A percentile compares a stretch with the other conserved stretches of the same genome.
Conservation (phyloP, 768 basidiomycete genomes). For the Chlorophyllum brunneum region DNA sequence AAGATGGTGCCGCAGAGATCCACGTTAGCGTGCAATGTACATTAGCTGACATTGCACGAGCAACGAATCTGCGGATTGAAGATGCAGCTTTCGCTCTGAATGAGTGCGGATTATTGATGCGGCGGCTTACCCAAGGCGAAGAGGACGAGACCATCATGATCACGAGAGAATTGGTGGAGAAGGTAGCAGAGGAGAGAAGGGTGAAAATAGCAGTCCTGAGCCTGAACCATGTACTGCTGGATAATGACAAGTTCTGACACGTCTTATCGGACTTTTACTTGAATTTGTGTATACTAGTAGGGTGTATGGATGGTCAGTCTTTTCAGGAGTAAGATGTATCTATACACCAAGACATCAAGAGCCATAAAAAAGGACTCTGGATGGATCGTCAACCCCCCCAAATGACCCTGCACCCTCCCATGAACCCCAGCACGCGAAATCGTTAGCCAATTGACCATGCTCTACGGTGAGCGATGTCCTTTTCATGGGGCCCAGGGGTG, state of each 20-base stretch:
- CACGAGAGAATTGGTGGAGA: slow-evolving; percentile 38
- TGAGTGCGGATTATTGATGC: slow-evolving; percentile 74
- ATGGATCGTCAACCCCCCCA: slow-evolving; percentile 13
- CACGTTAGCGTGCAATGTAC: slow-evolving; percentile 69
- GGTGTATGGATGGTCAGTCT: too few species aligned
- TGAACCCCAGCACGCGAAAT: slow-evolving; percentile 40
- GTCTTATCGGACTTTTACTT: background rate
- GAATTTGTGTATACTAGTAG: slow-evolving; percentile 5
- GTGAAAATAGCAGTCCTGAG: slow-evolving; percentile 72
- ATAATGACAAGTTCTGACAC: slow-evolving; percentile 11
- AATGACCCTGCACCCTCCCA: slow-evolving; percentile 37
- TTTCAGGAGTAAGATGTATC: too few species aligned
- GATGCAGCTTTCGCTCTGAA: slow-evolving; percentile 88
- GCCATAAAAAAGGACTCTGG: too few species aligned
- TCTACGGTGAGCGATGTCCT: slow-evolving; percentile 30
- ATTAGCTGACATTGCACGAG: slow-evolving; percentile 72
- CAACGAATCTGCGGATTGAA: slow-evolving; percentile 77
- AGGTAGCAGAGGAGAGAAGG: slow-evolving; percentile 61
- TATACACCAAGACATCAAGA: too few species aligned
- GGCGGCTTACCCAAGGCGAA: slow-evolving; percentile 30
- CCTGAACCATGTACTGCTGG: slow-evolving; percentile 51
- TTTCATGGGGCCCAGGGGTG: slow-evolving; percentile 36
- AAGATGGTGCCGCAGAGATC: slow-evolving; percentile 67
- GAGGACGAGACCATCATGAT: slow-evolving; percentile 38
- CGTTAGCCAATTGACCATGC: slow-evolving; percentile 37